Base-by-base conservation (phyloP, 192 early-diverging fungal species). In the Gigaspora rosea region DNA sequence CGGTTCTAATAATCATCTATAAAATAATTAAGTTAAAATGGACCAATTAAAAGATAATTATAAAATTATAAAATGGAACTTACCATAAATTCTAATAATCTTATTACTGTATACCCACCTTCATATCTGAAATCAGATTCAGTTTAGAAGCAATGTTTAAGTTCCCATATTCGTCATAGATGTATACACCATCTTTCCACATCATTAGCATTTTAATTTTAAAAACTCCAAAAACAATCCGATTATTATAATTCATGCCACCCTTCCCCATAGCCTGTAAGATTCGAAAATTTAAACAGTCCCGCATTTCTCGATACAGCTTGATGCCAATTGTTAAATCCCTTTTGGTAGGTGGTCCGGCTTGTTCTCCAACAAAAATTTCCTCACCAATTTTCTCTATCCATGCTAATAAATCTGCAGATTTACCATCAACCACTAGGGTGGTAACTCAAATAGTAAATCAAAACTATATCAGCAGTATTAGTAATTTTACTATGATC, bases 351-450 rank as follows among this genome's bases (percentile, higher is more conserved):
- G 73, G 49, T 32, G 74, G 46, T 0, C 59, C 48, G 2, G 74
- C 74, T 65, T 75, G 74, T 36, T 76, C 74, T 1, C 50, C 51
- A n/a, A 76, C 35, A 74, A 74, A 57, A 6, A 56, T 41, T 56
- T 71, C 33, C 20, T 68, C 66, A 3, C 20, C 47, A 0, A 46
- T 68, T n/a, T 36, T 18, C 70, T 27, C n/a, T 2, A 18, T 20
- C 52, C 70, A 57, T 1, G 15, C 32, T 32, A 72, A 56, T 32
- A 72, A 20, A 33, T 72, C 70, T 0, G 52, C 52, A 16, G 1
- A 57, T 41, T 72, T 72, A 56, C 33, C 52, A 36, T 72, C 52
- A 57, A 72, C 70, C 8, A 72, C 33, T 71, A n/a, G n/a, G n/a
- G n/a, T n/a, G n/a, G n/a, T n/a, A n/a, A n/a, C n/a, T n/a, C n/a